Evolutionary conservation across 352 stramenopile genomes (phyloP).

Genomic region (Phytopythium litorale): DNA sequence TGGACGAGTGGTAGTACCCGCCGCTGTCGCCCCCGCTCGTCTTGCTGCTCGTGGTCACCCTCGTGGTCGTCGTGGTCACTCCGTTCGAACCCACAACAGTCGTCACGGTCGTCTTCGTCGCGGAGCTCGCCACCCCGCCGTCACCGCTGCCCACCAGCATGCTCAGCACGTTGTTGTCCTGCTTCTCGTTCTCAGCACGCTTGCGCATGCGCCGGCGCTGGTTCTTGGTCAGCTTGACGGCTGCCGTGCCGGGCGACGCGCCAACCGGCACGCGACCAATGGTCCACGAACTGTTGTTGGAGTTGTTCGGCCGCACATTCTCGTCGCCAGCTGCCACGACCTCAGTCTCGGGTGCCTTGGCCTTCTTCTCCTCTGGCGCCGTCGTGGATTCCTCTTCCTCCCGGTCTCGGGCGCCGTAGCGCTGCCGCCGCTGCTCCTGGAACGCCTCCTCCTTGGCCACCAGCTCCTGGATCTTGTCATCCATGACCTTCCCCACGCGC

Average conservation of each 20-base stretch:
- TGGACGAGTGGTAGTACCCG: constrained; percentile 66
- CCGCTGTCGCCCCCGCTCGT: constrained; percentile 14
- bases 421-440: constrained; percentile 26
- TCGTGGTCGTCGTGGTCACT: constrained; percentile 12
- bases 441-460: constrained; percentile 45
- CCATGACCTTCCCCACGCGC: constrained; percentile 56
- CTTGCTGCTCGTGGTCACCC: constrained; percentile 22
- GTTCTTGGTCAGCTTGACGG: constrained; percentile 72
- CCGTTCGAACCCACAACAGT: constrained; percentile 16
- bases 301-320: constrained; percentile 23
- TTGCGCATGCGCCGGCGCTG: constrained; percentile 76
- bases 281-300: constrained; percentile 7
- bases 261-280: constrained; percentile 26
- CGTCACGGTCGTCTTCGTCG: constrained; percentile 20
- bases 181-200: constrained; percentile 72
- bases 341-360: constrained; percentile 15
- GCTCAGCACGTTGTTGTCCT: constrained; percentile 45
- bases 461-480: constrained; percentile 70
- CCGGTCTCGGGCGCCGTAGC: constrained; percentile 20
- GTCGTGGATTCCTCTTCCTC: constrained; percentile 35
- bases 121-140: constrained; percentile 4
- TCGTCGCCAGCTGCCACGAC: constrained; percentile 18
- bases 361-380: constrained; percentile 18
- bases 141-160: constrained; percentile 42
- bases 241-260: constrained; percentile 19